These are phyloP conservation scores for Coemansia sp. DNA, from an alignment of 192 early-diverging fungal genomes.

Conservation along the genomic window DNA sequence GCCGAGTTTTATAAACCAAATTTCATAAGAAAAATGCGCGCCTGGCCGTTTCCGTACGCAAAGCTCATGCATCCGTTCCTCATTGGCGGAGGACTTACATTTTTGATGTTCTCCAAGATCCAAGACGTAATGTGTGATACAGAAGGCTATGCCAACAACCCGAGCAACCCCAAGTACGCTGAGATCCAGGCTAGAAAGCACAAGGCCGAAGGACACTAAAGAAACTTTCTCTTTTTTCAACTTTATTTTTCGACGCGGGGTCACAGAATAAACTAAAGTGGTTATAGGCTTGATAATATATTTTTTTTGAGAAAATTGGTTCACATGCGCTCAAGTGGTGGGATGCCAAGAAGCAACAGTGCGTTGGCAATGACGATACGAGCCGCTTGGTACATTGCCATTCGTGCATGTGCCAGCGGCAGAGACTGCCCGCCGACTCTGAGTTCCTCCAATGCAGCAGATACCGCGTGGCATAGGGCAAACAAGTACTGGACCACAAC, in stretches of 20 bases:
- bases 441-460: constrained; percentile 70
- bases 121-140: constrained; percentile 51
- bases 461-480: constrained; percentile 77
- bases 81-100: constrained; percentile 42
- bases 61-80: constrained; percentile 58
- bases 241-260: too few species aligned
- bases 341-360: constrained; percentile 75
- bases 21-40: constrained; percentile 29
- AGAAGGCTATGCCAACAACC: constrained; percentile 49
- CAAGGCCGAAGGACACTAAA: constrained; percentile 51
- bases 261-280: constrained; percentile 3
- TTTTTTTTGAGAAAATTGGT: not conserved
- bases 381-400: constrained; percentile 82
- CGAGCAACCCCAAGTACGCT: constrained; percentile 52
- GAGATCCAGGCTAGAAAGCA: constrained; percentile 56
- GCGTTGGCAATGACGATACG: constrained; percentile 85
- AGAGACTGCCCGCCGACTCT: constrained; percentile 70
- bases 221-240: not conserved
- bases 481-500: constrained; percentile 82
- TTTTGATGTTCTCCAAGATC: constrained; percentile 45
- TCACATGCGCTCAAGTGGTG: constrained; percentile 90
- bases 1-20: too few species aligned
- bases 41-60: constrained; percentile 53
- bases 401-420: constrained; percentile 78
- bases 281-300: not conserved